Evolutionary conservation across 2,329 filamentous ascomycete species (phyloP), one percentile per base, ranked within the genome.

Genomic region (Hymenoscyphus linearis): DNA sequence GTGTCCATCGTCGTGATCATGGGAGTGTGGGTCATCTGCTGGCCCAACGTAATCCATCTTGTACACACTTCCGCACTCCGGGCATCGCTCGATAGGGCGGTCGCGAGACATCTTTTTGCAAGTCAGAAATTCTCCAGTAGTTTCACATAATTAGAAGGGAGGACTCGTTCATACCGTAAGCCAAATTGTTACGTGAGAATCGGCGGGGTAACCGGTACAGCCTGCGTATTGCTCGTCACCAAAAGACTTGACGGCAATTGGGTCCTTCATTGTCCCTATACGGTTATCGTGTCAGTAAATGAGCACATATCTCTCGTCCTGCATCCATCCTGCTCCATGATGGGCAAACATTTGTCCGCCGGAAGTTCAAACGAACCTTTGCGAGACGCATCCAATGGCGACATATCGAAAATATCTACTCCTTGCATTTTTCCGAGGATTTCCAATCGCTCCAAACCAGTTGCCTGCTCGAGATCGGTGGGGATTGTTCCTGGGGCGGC

Each of bases 371-470:
- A 37, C 55, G 68, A 82, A 90, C 93, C 93, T 78, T 85, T 85
- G 75, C 95, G 88, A 77, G 89, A 95, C 67, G 93, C 83, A 77
- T 98, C 95, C 71, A 99, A 85, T 66, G 95, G 95, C 78, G 86
- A 88, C 95, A 98, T 96, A 81, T 99, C 93, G 82, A 99, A 99
- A 76, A 98, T 83, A 76, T 99, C 95, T 72, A 97, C 82, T 69
- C 95, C 93, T 83, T 98, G 91, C 89, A 98, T 96, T 87, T 99
- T 99, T 80, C 95, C 95, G 76, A 99, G 84, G 74, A 99, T 95
- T 80, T 99, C 95, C 71, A 99, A 85, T 85, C 95, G 93, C 84
- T 99, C 95, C 64, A 98, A 84, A 90, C 95, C 95, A 71, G 95
- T 98, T 63, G 95, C 81, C 79, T 99, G 95, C 78, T 98, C 92